A percentile compares a stretch with the other conserved stretches of the same genome.
phyloP scores from a whole-genome alignment of 2,329 filamentous ascomycete species.

The Cercospora citrullina region DNA sequence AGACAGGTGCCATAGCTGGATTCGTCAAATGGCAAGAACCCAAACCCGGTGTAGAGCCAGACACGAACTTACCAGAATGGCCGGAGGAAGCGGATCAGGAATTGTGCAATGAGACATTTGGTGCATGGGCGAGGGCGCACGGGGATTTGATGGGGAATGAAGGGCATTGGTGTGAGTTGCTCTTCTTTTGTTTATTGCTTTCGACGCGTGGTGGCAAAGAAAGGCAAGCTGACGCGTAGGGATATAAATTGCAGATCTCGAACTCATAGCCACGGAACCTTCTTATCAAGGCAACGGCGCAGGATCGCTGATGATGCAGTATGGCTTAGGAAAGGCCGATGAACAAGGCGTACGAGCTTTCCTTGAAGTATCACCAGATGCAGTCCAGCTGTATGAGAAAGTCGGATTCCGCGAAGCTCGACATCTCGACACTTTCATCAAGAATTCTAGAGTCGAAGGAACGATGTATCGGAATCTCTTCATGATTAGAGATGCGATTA shows the following conservation, averaged over 20 bases:
- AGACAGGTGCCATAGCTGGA: slow-evolving; percentile 25
- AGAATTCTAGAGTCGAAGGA: slow-evolving; percentile 28
- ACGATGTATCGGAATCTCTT: slow-evolving; percentile 32
- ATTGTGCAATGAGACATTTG: slow-evolving; percentile 34
- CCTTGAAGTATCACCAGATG: slow-evolving; percentile 42
- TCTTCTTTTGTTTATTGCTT: no score
- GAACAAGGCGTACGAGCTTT: slow-evolving; percentile 39
- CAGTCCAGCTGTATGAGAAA: slow-evolving; percentile 42
- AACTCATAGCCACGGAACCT: slow-evolving; percentile 40
- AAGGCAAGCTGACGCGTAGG: neutral
- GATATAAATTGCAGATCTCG: slow-evolving; percentile 28
- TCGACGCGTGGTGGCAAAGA: no score
- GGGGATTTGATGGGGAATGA: slow-evolving; percentile 30
- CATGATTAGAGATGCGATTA: slow-evolving; percentile 26
- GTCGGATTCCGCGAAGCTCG: slow-evolving; percentile 37
- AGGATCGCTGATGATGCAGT: slow-evolving; percentile 40
- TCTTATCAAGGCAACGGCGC: slow-evolving; percentile 43
- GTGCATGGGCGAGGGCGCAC: slow-evolving; percentile 30
- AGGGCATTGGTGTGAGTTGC: slow-evolving; percentile 35
- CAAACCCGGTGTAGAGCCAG: slow-evolving; percentile 24
- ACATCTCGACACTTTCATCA: slow-evolving; percentile 31
- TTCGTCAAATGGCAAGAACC: slow-evolving; percentile 33
- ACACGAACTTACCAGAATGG: slow-evolving; percentile 29
- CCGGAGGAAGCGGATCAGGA: slow-evolving; percentile 30
- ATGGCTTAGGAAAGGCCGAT: slow-evolving; percentile 44